Conservation (phyloP, 352 stramenopile genomes). For the Globisporangium orthogonon region DNA sequence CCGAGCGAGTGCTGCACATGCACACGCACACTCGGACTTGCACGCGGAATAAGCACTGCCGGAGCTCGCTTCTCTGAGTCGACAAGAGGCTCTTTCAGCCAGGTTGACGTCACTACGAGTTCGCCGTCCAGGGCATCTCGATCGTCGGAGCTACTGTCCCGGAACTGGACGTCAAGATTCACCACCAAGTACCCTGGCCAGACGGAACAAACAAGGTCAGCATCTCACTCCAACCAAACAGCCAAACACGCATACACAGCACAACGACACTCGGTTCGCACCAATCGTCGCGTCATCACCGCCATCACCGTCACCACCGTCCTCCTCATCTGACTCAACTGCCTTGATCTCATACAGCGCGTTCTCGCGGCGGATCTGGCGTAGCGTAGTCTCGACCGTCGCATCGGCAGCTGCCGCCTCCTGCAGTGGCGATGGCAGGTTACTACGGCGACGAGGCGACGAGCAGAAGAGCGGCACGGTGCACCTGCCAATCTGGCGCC, state of each 20-base stretch:
- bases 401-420: conserved; percentile 10
- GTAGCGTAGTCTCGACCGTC: conserved; percentile 15
- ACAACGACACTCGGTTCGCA: not conserved
- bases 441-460: not conserved
- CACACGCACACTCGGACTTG: conserved; percentile 2
- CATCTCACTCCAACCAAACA: not conserved
- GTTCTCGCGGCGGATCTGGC: conserved; percentile 20
- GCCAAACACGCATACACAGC: not conserved
- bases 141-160: not conserved
- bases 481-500: conserved; percentile 33
- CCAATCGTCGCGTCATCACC: conserved; percentile 3
- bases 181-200: conserved; percentile 22
- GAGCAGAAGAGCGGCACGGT: conserved; percentile 14
- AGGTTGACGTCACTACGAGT: not conserved
- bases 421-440: conserved; percentile 1
- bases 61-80: not conserved
- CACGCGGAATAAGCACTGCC: conserved; percentile 3
- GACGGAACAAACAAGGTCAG: not conserved
- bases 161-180: conserved; percentile 13
- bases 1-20: not conserved
- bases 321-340: conserved; percentile 1
- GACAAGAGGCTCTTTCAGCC: not conserved
- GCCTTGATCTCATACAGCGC: conserved; percentile 36
- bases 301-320: not conserved
- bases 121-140: not conserved